Evolutionary conservation across 169 alveolate species (phyloP).

Genomic region (Besnoitia besnoiti): DNA sequence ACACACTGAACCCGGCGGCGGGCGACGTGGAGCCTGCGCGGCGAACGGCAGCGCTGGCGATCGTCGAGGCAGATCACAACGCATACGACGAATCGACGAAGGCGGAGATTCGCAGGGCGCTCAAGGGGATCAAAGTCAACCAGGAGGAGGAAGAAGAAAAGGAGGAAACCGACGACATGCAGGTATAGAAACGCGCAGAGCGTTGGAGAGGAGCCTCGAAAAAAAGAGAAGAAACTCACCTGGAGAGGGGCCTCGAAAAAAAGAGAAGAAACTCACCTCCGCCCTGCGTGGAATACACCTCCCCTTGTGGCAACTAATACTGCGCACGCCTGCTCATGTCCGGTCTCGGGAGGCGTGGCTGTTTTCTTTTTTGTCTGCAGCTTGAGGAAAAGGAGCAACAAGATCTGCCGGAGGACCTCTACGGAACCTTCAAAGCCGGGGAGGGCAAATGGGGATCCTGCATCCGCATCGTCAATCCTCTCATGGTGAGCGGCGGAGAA

Average conservation of each 20-base stretch:
- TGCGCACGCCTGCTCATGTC: no score
- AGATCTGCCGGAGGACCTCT: constrained; percentile 74
- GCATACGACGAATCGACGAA: constrained; percentile 83
- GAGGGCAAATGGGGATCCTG: constrained; percentile 95
- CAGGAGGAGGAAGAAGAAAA: constrained; percentile 40
- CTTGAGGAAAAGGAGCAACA: constrained; percentile 36
- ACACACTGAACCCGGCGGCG: not conserved
- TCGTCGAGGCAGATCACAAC: constrained; percentile 91
- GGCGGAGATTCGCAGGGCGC: constrained; percentile 75
- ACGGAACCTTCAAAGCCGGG: constrained; percentile 92
- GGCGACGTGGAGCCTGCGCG: constrained; percentile 35
- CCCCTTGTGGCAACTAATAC: no score
- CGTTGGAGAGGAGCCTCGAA: not conserved
- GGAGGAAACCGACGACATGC: constrained; percentile 58
- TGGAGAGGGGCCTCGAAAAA: not conserved
- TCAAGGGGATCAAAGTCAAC: constrained; percentile 53
- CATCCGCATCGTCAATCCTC: constrained; percentile 87
- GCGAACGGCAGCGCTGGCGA: constrained; percentile 76
- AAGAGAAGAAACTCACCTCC: not conserved
- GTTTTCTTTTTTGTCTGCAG: not conserved
- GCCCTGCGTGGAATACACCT: no score
- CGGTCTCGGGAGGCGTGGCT: no score
- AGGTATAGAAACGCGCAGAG: not conserved
- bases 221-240: not conserved
- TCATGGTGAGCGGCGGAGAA: constrained; percentile 70